Percentiles rank a stretch among this genome's conserved stretches.
Evolutionary conservation across 345 rosid species (phyloP).

Genomic region (Arabis alpina): DNA sequence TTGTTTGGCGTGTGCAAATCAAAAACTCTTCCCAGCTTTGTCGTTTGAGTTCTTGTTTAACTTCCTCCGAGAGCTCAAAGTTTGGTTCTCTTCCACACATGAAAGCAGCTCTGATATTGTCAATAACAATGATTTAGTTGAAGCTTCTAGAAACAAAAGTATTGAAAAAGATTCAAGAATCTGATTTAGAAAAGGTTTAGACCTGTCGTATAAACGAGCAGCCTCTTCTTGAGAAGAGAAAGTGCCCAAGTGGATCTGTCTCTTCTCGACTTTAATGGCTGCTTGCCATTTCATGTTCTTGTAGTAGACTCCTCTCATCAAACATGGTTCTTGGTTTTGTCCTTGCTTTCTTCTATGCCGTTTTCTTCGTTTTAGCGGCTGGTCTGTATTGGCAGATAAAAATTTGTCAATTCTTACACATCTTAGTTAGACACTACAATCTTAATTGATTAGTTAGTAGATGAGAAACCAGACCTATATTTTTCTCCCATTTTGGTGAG

Average conservation of each 20-base stretch:
- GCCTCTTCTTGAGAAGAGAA: constrained; percentile 95
- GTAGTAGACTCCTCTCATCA: constrained; percentile 98
- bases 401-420: neutral
- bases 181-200: neutral
- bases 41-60: constrained; percentile 66
- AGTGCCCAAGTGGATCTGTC: constrained; percentile 94
- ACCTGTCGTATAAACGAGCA: constrained; percentile 95
- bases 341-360: constrained; percentile 82
- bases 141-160: too few species aligned
- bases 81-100: constrained; percentile 99
- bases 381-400: constrained; percentile 51
- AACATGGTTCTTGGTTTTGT: constrained; percentile 88
- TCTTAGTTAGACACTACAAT: neutral
- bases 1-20: constrained; percentile 80
- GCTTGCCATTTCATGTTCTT: constrained; percentile 99
- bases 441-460: constrained; percentile 7
- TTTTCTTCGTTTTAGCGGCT: constrained; percentile 88
- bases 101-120: constrained; percentile 77
- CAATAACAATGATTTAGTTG: constrained; percentile 18
- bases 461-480: constrained; percentile 20
- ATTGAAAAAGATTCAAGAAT: neutral
- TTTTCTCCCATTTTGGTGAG: constrained; percentile 29
- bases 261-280: constrained; percentile 95
- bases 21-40: constrained; percentile 92
- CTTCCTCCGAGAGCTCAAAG: constrained; percentile 78